These are phyloP conservation scores for Talaromyces sp. DNA, from an alignment of 2,329 filamentous ascomycete genomes.

Conservation along the genomic window DNA sequence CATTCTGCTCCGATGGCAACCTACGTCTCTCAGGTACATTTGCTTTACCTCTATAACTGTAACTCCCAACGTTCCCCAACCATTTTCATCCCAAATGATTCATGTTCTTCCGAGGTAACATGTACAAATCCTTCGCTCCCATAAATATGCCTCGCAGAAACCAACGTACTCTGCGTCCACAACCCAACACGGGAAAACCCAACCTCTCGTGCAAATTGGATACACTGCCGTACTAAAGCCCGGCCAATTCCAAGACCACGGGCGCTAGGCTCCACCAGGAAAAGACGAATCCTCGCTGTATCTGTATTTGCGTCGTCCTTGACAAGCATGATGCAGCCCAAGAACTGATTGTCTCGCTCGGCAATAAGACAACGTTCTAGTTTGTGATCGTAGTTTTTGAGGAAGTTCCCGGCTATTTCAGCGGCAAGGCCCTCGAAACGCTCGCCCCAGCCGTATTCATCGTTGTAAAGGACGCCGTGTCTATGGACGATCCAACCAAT, in stretches of 20 bases:
- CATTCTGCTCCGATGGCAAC: no score
- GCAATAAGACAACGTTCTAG: constrained; percentile 32
- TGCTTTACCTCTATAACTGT: constrained; percentile 15
- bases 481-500: constrained; percentile 29
- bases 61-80: constrained; percentile 29
- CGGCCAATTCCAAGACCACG: constrained; percentile 27
- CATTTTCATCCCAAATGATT: constrained; percentile 21
- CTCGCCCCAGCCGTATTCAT: constrained; percentile 25
- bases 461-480: constrained; percentile 24
- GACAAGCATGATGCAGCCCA: constrained; percentile 31
- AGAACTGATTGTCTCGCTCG: constrained; percentile 18
- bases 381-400: constrained; percentile 21
- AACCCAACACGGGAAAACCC: constrained; percentile 25
- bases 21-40: no score
- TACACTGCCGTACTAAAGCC: constrained; percentile 22
- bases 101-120: constrained; percentile 22
- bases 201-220: constrained; percentile 24
- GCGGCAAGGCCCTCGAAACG: constrained; percentile 24
- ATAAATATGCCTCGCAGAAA: constrained; percentile 25
- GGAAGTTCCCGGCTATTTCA: constrained; percentile 24
- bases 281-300: constrained; percentile 28
- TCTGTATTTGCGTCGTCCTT: constrained; percentile 17
- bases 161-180: constrained; percentile 29
- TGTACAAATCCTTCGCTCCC: constrained; percentile 25
- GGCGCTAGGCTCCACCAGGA: constrained; percentile 28